phyloP scores from a whole-genome alignment of 768 basidiomycete genomes.

The Flagelloscypha sp. region DNA sequence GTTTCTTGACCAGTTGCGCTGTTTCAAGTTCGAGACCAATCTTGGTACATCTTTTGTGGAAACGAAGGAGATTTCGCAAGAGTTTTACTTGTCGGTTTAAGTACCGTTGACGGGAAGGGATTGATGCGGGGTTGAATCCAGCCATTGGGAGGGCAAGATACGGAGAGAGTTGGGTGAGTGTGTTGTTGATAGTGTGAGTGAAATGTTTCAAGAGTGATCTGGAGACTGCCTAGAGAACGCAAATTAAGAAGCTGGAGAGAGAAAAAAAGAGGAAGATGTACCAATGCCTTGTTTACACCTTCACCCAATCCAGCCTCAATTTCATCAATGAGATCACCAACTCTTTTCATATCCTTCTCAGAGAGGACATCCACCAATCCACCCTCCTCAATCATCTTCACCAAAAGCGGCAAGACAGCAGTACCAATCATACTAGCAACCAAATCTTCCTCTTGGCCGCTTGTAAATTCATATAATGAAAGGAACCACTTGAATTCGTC shows the following conservation, averaged over 20 bases:
- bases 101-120: constrained; percentile 63
- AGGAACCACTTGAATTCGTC: constrained; percentile 83
- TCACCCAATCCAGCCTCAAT: constrained; percentile 66
- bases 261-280: constrained; percentile 20
- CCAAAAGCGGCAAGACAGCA: constrained; percentile 66
- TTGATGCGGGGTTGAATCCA: constrained; percentile 69
- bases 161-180: too few species aligned
- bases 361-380: constrained; percentile 84
- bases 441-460: constrained; percentile 82
- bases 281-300: constrained; percentile 58
- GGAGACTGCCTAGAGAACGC: constrained; percentile 5
- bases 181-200: too few species aligned
- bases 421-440: constrained; percentile 86
- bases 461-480: constrained; percentile 70
- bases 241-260: not conserved
- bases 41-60: constrained; percentile 76
- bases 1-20: constrained; percentile 42
- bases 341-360: constrained; percentile 43
- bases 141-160: constrained; percentile 42
- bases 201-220: constrained; percentile 58
- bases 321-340: constrained; percentile 74
- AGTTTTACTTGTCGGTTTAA: constrained; percentile 64
- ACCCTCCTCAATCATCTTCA: constrained; percentile 63
- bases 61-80: constrained; percentile 61
- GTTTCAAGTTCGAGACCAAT: constrained; percentile 51